Evolutionary conservation across 176 grass and related monocot genomes (phyloP).

Genomic region (Ensete glaucum): DNA sequence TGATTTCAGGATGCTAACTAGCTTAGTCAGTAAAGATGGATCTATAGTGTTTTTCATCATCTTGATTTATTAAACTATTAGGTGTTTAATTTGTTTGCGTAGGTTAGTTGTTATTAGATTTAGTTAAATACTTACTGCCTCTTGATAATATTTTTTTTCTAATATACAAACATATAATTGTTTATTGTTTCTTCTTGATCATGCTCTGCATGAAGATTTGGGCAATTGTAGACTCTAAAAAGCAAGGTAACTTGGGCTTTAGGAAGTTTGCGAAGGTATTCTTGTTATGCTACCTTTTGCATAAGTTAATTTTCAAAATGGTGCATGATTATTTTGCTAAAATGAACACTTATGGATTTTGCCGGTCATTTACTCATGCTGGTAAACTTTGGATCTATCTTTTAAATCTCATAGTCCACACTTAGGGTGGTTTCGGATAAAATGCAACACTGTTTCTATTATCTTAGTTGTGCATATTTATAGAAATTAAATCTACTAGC

Average conservation of each 20-base stretch:
- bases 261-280: conserved; percentile 75
- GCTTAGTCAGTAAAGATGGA: too few relatives aligned
- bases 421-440: background rate
- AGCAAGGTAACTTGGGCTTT: conserved; percentile 69
- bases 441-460: background rate
- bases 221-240: conserved; percentile 77
- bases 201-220: conserved; percentile 48
- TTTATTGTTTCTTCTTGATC: background rate
- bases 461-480: conserved; percentile 43
- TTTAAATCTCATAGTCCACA: background rate
- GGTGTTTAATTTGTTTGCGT: background rate
- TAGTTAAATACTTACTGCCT: too few relatives aligned
- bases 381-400: conserved; percentile 31
- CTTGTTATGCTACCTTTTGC: background rate
- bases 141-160: background rate
- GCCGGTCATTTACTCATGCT: conserved; percentile 32
- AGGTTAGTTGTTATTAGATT: background rate
- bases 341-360: background rate
- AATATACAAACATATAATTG: background rate
- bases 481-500: conserved; percentile 51
- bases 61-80: background rate
- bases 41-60: too few relatives aligned
- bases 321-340: too few relatives aligned
- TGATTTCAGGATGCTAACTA: too few relatives aligned
- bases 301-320: background rate